These are phyloP conservation scores for Coprinopsis cinerea DNA, from an alignment of 768 basidiomycete species.

Conservation along the genomic window DNA sequence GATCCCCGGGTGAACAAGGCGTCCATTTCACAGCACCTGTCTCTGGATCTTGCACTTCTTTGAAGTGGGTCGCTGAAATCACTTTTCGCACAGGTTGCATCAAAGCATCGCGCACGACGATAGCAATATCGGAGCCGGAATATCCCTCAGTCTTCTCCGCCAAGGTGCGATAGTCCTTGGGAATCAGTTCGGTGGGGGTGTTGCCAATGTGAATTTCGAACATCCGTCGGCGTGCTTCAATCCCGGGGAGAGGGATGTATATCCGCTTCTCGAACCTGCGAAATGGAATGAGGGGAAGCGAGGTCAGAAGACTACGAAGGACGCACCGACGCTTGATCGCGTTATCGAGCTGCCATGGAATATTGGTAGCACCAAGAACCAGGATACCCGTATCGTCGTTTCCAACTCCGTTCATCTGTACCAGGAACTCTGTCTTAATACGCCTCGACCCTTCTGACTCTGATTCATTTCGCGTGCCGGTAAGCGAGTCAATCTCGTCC, in stretches of 20 bases:
- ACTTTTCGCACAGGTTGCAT: constrained; percentile 99
- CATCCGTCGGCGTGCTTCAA: constrained; percentile 90
- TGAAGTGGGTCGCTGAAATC: constrained; percentile 93
- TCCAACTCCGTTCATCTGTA: constrained; percentile 99
- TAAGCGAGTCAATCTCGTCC: constrained; percentile 96
- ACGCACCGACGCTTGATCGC: constrained; percentile 91
- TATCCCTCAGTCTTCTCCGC: constrained; percentile 90
- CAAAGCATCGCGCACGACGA: constrained; percentile 90
- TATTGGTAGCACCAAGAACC: constrained; percentile 96
- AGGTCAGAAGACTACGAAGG: neutral
- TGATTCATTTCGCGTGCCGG: constrained; percentile 92
- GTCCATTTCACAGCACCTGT: constrained; percentile 60
- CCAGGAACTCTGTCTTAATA: constrained; percentile 95
- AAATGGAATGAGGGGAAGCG: neutral
- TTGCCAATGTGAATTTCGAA: constrained; percentile 94
- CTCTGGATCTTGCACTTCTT: constrained; percentile 37
- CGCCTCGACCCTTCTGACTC: constrained; percentile 95
- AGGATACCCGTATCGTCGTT: constrained; percentile 96
- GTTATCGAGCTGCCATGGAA: constrained; percentile 96
- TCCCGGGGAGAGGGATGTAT: constrained; percentile 94
- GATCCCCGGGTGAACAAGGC: constrained; percentile 93
- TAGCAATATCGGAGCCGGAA: constrained; percentile 92
- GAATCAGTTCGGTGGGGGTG: constrained; percentile 80
- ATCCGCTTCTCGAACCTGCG: constrained; percentile 93
- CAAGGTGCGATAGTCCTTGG: constrained; percentile 73